Evolutionary conservation across 2,329 filamentous ascomycete species (phyloP).

Genomic region (Fusarium sp.): DNA sequence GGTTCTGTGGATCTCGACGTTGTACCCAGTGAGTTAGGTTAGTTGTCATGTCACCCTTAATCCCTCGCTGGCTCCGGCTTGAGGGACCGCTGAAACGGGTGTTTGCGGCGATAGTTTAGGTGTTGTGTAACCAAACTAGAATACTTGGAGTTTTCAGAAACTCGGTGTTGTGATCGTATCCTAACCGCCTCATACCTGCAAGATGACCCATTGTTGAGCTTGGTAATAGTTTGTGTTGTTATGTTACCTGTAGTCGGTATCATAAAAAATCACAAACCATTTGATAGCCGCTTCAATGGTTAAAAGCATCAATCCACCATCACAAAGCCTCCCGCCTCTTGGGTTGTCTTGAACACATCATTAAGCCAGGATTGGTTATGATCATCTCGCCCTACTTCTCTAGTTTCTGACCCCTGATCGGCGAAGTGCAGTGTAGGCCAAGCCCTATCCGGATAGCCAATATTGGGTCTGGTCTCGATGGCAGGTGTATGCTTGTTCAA

Average conservation of each 20-base stretch:
- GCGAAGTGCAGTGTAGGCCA: conserved; percentile 3
- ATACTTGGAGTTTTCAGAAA: neutral
- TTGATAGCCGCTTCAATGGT: conserved; percentile 6
- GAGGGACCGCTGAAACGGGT: neutral
- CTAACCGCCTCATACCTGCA: neutral
- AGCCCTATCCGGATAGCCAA: conserved; percentile 5
- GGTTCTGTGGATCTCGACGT: neutral
- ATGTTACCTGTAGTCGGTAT: conserved; percentile 4
- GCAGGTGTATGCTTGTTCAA: neutral
- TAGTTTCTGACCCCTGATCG: conserved; percentile 26
- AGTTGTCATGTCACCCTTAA: conserved; percentile 1
- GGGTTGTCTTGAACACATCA: conserved; percentile 12
- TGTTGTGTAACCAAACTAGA: conserved; percentile 20
- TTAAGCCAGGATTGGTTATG: conserved; percentile 17
- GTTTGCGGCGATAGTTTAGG: conserved; percentile 18
- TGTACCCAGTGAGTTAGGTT: neutral
- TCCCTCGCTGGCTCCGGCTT: neutral
- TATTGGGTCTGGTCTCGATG: neutral
- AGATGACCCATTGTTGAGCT: neutral
- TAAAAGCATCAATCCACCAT: neutral
- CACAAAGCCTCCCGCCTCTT: conserved; percentile 6
- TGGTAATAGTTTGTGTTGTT: conserved; percentile 5
- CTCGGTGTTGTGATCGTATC: neutral
- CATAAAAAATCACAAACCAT: neutral
- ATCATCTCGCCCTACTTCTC: conserved; percentile 7